Evolutionary conservation across 2,329 filamentous ascomycete genomes (phyloP).

Genomic region (Blastomyces parvus): DNA sequence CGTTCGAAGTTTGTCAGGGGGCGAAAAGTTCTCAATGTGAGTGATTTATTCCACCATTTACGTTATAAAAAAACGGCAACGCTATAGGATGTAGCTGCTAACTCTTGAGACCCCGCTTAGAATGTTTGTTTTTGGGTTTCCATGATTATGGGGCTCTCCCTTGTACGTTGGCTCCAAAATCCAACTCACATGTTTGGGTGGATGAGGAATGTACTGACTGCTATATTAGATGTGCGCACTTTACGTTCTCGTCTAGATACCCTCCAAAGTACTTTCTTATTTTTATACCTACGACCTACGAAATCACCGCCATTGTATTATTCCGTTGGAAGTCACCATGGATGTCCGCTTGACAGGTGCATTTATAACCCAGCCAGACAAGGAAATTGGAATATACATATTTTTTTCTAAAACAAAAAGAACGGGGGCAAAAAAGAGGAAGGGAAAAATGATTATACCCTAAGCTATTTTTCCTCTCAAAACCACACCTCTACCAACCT

Average conservation of each 20-base stretch:
- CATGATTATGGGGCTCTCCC: constrained; percentile 75
- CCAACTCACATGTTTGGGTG: background rate
- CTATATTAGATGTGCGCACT: constrained; percentile 47
- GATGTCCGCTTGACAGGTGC: background rate
- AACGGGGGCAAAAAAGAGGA: too few relatives aligned
- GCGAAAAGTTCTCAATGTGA: constrained; percentile 63
- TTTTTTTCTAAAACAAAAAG: too few relatives aligned
- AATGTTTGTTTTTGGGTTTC: constrained; percentile 86
- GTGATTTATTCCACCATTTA: constrained; percentile 11
- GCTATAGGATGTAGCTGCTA: constrained; percentile 6
- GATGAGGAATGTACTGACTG: background rate
- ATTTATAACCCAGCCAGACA: background rate
- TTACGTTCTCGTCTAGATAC: constrained; percentile 46
- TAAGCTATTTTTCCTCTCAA: background rate
- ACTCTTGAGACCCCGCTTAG: constrained; percentile 21
- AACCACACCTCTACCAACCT: background rate
- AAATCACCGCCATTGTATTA: background rate
- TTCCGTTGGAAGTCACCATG: background rate
- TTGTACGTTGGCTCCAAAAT: constrained; percentile 47
- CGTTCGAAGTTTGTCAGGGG: constrained; percentile 66
- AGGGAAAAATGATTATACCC: background rate
- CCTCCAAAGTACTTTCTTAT: background rate
- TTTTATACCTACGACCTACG: background rate
- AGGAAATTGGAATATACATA: background rate
- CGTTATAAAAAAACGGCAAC: background rate